Conservation (phyloP, 148 eudicot genomes). For the Euryodendron excelsum region DNA sequence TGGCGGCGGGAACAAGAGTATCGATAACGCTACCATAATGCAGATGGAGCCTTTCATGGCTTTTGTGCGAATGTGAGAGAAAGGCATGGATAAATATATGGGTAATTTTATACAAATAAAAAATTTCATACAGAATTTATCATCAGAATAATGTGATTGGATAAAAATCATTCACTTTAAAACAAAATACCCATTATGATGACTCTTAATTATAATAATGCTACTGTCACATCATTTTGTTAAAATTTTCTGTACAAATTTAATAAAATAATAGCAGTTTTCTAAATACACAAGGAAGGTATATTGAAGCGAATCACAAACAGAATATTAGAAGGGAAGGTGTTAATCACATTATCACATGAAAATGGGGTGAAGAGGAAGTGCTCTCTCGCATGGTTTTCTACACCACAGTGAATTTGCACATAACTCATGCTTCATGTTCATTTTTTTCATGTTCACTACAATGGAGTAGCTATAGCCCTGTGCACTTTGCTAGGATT, state of each 20-base stretch:
- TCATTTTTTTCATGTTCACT: neutral
- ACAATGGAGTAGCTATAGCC: neutral
- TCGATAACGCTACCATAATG: neutral
- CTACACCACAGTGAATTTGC: slow-evolving; percentile 8
- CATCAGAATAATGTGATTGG: too few relatives aligned
- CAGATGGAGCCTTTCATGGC: slow-evolving; percentile 22
- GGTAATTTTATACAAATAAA: too few relatives aligned
- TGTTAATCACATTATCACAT: slow-evolving; percentile 26
- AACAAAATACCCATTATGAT: too few relatives aligned
- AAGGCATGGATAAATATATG: slow-evolving; percentile 14
- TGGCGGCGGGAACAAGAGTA: slow-evolving; percentile 24
- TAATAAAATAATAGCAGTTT: too few relatives aligned
- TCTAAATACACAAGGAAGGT: neutral
- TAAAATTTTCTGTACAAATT: too few relatives aligned
- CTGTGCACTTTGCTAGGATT: neutral
- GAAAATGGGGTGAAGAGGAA: slow-evolving; percentile 15
- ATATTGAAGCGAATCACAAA: slow-evolving; percentile 50
- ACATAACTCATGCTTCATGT: neutral
- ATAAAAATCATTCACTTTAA: too few relatives aligned
- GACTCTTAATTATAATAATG: too few relatives aligned
- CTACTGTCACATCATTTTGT: too few relatives aligned
- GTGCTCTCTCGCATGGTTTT: slow-evolving; percentile 22
- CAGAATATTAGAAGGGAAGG: slow-evolving; percentile 14
- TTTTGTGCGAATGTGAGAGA: neutral
- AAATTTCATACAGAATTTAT: too few relatives aligned